These are phyloP conservation scores for Mortierella sp. DNA, from an alignment of 371 early-diverging fungal species.

Conservation along the genomic window DNA sequence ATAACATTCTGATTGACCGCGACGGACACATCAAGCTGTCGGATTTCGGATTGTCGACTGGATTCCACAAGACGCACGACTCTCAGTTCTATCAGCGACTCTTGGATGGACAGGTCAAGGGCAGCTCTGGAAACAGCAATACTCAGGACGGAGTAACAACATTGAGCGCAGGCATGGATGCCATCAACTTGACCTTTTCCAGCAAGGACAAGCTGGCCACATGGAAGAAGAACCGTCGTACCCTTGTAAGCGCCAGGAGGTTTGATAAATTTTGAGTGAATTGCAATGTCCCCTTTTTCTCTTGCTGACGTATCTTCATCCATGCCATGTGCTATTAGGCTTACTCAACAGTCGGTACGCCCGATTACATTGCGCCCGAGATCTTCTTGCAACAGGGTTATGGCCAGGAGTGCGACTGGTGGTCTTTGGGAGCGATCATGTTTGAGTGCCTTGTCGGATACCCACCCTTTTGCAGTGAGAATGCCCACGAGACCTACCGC, in stretches of 20 bases:
- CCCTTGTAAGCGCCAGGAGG: constrained; percentile 64
- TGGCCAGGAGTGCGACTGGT: constrained; percentile 99
- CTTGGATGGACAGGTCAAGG: constrained; percentile 65
- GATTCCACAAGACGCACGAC: constrained; percentile 98
- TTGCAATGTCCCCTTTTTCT: background rate
- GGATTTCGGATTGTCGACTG: constrained; percentile 98
- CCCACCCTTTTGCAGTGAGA: constrained; percentile 97
- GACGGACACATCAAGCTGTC: constrained; percentile 93
- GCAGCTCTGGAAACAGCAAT: constrained; percentile 55
- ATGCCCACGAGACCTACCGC: constrained; percentile 96
- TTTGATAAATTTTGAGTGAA: too few relatives aligned
- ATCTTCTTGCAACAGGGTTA: constrained; percentile 95
- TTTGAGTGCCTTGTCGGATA: constrained; percentile 99
- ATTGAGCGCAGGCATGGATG: constrained; percentile 64
- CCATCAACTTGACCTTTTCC: constrained; percentile 89
- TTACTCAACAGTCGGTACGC: constrained; percentile 97
- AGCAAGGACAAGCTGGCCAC: constrained; percentile 91
- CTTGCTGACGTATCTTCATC: background rate
- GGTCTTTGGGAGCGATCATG: constrained; percentile 99
- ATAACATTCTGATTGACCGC: constrained; percentile 76
- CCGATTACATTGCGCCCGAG: constrained; percentile 98
- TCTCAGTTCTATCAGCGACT: constrained; percentile 92
- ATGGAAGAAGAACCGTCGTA: constrained; percentile 96
- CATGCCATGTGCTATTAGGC: constrained; percentile 58
- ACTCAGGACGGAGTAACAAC: constrained; percentile 50